Percentiles rank a stretch among this genome's conserved stretches.
Conservation (phyloP, 192 early-diverging fungal species). For the Obelidium mucronatum region DNA sequence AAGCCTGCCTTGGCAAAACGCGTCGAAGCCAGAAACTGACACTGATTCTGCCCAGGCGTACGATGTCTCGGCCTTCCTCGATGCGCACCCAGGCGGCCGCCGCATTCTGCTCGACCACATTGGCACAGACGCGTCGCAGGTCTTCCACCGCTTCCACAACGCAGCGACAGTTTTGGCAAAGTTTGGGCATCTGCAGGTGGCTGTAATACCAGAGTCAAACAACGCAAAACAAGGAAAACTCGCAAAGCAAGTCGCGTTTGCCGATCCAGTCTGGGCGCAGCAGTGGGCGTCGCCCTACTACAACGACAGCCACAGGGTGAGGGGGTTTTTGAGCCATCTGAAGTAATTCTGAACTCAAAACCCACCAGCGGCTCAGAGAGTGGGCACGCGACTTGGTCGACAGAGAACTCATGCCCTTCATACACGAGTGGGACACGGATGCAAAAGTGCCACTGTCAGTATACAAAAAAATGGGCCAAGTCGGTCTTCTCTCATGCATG, state of each 20-base stretch:
- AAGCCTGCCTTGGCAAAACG: slow-evolving; percentile 13
- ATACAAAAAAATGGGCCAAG: slow-evolving; percentile 64
- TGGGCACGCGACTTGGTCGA: slow-evolving; percentile 76
- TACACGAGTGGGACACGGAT: slow-evolving; percentile 77
- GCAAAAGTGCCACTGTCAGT: slow-evolving; percentile 66
- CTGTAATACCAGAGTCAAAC: background rate
- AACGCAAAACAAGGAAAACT: background rate
- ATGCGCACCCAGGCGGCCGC: slow-evolving; percentile 61
- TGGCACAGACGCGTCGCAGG: slow-evolving; percentile 79
- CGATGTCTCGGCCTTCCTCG: slow-evolving; percentile 59
- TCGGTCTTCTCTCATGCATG: slow-evolving; percentile 72
- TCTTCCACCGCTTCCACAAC: slow-evolving; percentile 85
- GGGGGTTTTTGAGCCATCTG: background rate
- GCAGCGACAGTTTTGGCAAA: slow-evolving; percentile 3
- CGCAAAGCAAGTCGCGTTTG: slow-evolving; percentile 61
- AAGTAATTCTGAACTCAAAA: slow-evolving; percentile 46
- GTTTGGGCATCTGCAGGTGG: slow-evolving; percentile 10
- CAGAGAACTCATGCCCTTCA: slow-evolving; percentile 75
- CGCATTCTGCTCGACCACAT: slow-evolving; percentile 78
- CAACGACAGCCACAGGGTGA: slow-evolving; percentile 67
- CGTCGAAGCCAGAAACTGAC: slow-evolving; percentile 32
- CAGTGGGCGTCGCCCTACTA: slow-evolving; percentile 73
- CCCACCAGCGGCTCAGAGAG: slow-evolving; percentile 56
- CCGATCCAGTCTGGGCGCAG: slow-evolving; percentile 79
- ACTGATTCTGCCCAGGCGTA: slow-evolving; percentile 51